Base-by-base conservation (phyloP, 2,329 filamentous ascomycete genomes). In the Aspergillus piperis region DNA sequence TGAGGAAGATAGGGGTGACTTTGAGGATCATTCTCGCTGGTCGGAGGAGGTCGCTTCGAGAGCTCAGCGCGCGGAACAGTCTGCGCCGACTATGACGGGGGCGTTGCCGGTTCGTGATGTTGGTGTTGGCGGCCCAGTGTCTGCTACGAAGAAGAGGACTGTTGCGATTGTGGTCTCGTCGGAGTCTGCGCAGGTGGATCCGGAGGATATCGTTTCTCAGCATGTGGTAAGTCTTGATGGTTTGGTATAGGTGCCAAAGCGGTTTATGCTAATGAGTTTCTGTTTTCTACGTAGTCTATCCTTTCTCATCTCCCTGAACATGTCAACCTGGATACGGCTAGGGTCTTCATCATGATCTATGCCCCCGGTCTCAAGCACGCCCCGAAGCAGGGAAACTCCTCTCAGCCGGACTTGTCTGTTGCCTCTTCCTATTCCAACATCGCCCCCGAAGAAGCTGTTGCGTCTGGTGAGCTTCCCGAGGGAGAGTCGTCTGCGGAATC, bases 121-220 rank as follows among this genome's bases (percentile, higher is more conserved):
- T 63, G 32, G 32, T 13, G 72, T 66, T 68, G 74, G 54, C 62
- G 76, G 54, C 64, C 73, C 68, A n/a, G 56, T 64, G 19, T 51
- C 64, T 23, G 25, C 58, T 25, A 65, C 63, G 54, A 86, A 81
- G 70, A 84, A 82, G 70, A 95, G 88, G 81, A 92, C 88, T 0
- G 90, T 97, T n/a, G 92, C 88, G 7, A 86, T 98, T 68, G 89
- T 97, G 13, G 87, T 97, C 11, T 96, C 91, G 59, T 92, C 93
- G 3, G 91, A 95, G 70, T 81, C 84, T 23, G 81, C 83, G 38
- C 72, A 84, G 41, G 83, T 87, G 39, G 76, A 86, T 47, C 85
- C 87, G 42, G 78, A 80, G 23, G 77, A 79, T 32, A 85, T 88
- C 8, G 84, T 71, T 77, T 81, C 90, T 63, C 90, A 96, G 73